Evolutionary conservation across 345 rosid species (phyloP), one percentile per base, ranked within the genome.

Genomic region (Syzygium grande): DNA sequence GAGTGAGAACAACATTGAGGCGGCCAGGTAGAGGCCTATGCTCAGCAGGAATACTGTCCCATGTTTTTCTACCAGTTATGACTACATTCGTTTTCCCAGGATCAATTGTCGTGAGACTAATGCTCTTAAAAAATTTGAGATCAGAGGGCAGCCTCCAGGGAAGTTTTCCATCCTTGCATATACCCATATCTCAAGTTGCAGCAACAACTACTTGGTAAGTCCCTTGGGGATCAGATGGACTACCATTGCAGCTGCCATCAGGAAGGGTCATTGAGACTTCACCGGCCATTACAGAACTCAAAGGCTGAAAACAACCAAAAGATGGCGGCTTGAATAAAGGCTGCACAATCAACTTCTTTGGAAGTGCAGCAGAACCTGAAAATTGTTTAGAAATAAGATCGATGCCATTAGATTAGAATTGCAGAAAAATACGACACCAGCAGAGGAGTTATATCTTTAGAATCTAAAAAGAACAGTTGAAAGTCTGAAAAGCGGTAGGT

Each of bases 1-100:
- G 99, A 93, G 98, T 96, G 58, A 96, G 92, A 86, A 98, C 98
- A 92, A 97, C 96, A 86, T 95, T 98, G 87, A 98, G 97, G 22
- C 98, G 94, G 34, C 99, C 99, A 30, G 94, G 90, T 68, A 96
- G 93, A 53, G 99, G 98, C 22, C 92, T 91, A 56, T 92, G 85
- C 89, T 91, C 90, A 25, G 86, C 86, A 52, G 95, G 96, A 86
- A 98, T 94, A 87, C 96, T 96, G 89, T 96, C 98, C 98, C 99
- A 94, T 25, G 98, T 94, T 91, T 95, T 96, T 85, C 99, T 93
- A 85, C 99, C 97, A 97, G 93, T 96, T 84, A 96, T 92, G 68
- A 98, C 91, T 5, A 97, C 96, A 88, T 98, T 98, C 94, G 90
- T 96, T 89, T 94, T 96, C 90, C 92, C 92, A 68, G 93, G 86